Evolutionary conservation across 129 eudicot species (phyloP), one percentile per base, ranked within the genome.

Genomic region (Oenanthe sinensis): DNA sequence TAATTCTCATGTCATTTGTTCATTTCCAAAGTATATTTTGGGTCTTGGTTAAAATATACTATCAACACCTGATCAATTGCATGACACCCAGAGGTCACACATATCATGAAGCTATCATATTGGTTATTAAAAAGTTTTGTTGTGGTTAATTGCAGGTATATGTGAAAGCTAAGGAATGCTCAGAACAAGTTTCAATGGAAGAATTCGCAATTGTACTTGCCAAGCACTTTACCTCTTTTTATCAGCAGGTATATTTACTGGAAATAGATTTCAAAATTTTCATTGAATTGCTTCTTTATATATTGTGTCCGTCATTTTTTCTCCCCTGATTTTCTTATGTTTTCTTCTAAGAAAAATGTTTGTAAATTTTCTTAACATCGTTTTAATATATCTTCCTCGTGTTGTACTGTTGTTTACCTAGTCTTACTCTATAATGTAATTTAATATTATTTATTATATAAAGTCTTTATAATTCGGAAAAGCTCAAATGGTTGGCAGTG

Each of bases 101-200:
- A 28, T 28, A 65, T 65, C 71, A 11, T 1, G 39, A 8, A 28
- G 71, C 71, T 65, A 4, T 54, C 0, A 39, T 40, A 71, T 28
- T 55, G 42, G 22, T 67, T 67, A 30, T 67, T 30, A 28, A 67
- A 67, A 15, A 22, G 79, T 45, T 71, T 48, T 28, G n/a, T 75
- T 8, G 79, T 17, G 80, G 52, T n/a, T 82, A 77, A 37, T 68
- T 82, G 68, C 89, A 96, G 99, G 99, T 92, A 4, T 92, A 88
- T 89, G 99, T 85, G 63, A 96, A 92, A 86, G 99, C 99, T 43
- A 96, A 96, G 88, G 97, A 96, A 87, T 92, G 97, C 79, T 74
- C 86, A 49, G 82, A 89, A 71, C 85, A 83, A 82, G 87, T 96
- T 77, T 84, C 97, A 4, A 87, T 84, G 76, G 99, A 96, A 85